These are phyloP conservation scores for Blastobotrys arbuscula DNA, from an alignment of 1,139 yeast genomes.

Conservation along the genomic window DNA sequence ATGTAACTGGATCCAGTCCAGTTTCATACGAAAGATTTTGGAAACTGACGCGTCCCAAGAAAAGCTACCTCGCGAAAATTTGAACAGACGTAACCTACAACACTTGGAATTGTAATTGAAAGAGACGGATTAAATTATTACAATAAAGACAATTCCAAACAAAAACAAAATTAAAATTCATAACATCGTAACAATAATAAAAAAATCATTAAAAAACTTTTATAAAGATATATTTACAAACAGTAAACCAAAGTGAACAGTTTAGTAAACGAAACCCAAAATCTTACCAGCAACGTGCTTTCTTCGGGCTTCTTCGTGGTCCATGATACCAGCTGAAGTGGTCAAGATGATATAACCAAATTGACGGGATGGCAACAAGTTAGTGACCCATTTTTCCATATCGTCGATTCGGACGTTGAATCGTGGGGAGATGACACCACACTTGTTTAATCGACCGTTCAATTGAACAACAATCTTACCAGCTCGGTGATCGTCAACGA, in stretches of 20 bases:
- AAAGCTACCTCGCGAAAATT: too few species aligned
- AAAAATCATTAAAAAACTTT: neutral
- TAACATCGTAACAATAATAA: neutral
- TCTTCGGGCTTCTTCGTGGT: constrained; percentile 99
- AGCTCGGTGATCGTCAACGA: constrained; percentile 98
- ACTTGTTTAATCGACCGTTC: constrained; percentile 97
- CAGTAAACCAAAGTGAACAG: neutral
- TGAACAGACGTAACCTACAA: too few species aligned
- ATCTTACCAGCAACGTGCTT: constrained; percentile 99
- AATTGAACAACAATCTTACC: constrained; percentile 96
- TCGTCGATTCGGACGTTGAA: constrained; percentile 91
- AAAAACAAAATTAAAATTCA: neutral
- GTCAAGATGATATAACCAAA: constrained; percentile 95
- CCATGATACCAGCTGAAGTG: constrained; percentile 99
- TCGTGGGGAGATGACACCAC: constrained; percentile 98
- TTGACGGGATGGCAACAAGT: constrained; percentile 97
- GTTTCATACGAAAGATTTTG: too few species aligned
- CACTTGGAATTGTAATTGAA: too few species aligned
- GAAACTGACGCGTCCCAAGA: too few species aligned
- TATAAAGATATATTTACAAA: neutral
- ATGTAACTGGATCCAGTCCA: too few species aligned
- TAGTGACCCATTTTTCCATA: constrained; percentile 96
- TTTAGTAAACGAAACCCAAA: constrained; percentile 89
- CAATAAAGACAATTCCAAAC: too few species aligned
- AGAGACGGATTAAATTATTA: too few species aligned